These are phyloP conservation scores for Paecilomyces variotii DNA, from an alignment of 2,329 filamentous ascomycete genomes.

Conservation along the genomic window DNA sequence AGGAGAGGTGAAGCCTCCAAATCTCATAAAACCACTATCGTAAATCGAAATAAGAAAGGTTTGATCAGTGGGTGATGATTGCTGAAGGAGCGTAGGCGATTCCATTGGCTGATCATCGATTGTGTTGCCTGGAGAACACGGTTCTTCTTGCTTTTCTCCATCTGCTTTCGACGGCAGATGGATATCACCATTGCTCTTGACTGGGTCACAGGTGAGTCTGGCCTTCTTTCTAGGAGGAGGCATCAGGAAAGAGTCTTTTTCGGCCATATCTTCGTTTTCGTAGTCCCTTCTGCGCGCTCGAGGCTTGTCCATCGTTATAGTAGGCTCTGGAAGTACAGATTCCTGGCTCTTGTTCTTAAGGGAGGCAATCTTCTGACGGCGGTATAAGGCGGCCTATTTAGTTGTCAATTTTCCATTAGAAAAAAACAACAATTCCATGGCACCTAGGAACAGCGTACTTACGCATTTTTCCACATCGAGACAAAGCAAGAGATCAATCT, in stretches of 20 bases:
- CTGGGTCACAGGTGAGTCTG: neutral
- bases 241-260: neutral
- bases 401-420: neutral
- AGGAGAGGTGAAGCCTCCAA: neutral
- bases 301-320: neutral
- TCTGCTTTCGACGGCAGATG: neutral
- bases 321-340: neutral
- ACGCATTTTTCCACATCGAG: neutral
- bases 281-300: neutral
- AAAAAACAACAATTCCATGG: neutral
- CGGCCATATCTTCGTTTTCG: neutral
- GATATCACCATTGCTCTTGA: neutral
- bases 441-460: neutral
- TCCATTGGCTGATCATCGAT: neutral
- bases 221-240: neutral
- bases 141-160: neutral
- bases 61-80: neutral
- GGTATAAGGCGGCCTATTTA: neutral
- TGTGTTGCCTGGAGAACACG: neutral
- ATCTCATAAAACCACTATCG: neutral
- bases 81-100: neutral
- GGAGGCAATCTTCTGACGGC: neutral
- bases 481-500: neutral
- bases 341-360: neutral
- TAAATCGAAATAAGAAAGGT: neutral